Conservation (phyloP, 2,329 filamentous ascomycete species). For the Fusarium oligoseptatum region DNA sequence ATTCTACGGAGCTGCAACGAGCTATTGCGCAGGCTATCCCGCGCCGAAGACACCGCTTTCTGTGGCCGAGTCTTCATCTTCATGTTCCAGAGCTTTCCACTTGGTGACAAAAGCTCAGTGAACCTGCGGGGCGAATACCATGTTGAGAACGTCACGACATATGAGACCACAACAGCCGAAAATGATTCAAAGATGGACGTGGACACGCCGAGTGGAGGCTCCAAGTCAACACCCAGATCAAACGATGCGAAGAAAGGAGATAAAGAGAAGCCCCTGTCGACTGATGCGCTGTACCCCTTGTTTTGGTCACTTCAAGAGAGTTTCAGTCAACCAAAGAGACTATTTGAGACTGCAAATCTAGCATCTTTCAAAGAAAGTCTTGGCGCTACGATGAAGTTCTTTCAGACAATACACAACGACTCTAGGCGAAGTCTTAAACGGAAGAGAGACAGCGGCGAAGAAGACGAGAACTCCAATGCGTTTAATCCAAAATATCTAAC, state of each 20-base stretch:
- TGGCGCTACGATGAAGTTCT: constrained; percentile 72
- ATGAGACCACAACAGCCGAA: constrained; percentile 64
- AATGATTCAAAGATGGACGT: constrained; percentile 70
- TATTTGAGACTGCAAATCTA: constrained; percentile 82
- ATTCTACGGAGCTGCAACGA: constrained; percentile 97
- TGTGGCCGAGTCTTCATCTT: constrained; percentile 98
- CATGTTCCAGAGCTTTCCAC: constrained; percentile 96
- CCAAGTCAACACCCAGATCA: constrained; percentile 54
- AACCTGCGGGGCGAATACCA: constrained; percentile 97
- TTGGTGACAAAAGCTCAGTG: constrained; percentile 97
- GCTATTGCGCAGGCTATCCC: constrained; percentile 90
- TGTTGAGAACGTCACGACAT: constrained; percentile 91
- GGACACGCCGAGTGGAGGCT: constrained; percentile 63
- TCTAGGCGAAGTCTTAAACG: constrained; percentile 76
- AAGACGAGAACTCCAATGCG: constrained; percentile 61
- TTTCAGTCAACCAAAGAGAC: constrained; percentile 88
- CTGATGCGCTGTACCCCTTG: constrained; percentile 84
- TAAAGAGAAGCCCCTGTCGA: constrained; percentile 66
- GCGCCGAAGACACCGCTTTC: constrained; percentile 96
- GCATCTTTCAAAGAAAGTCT: constrained; percentile 84
- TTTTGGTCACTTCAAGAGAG: constrained; percentile 95
- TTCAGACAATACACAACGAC: constrained; percentile 71
- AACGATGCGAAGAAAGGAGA: constrained; percentile 61
- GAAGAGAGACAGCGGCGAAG: constrained; percentile 70
- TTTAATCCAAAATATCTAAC: constrained; percentile 99